phyloP scores from a whole-genome alignment of 495 filamentous ascomycete genomes.

The Hyaloscypha finlandica region DNA sequence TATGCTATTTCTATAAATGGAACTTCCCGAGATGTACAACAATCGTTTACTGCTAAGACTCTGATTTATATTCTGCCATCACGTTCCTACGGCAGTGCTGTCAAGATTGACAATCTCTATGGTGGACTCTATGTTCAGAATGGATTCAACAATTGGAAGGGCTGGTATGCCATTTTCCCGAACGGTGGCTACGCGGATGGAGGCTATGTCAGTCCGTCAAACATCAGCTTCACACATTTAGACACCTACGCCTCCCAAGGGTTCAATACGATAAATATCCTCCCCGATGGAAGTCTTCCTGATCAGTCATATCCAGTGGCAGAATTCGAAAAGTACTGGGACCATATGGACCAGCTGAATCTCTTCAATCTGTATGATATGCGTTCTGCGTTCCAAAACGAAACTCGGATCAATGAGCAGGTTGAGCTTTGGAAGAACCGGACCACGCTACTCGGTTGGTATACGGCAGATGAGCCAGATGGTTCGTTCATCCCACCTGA shows the following conservation, averaged over 20 bases:
- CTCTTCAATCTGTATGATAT: slow-evolving; percentile 69
- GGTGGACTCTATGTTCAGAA: slow-evolving; percentile 52
- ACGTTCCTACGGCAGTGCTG: slow-evolving; percentile 58
- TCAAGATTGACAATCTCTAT: slow-evolving; percentile 62
- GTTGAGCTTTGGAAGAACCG: slow-evolving; percentile 52
- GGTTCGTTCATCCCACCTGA: slow-evolving; percentile 26
- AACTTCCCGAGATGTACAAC: slow-evolving; percentile 24
- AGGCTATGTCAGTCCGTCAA: slow-evolving; percentile 48
- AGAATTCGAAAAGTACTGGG: slow-evolving; percentile 50
- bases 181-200: slow-evolving; percentile 67
- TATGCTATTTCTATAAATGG: slow-evolving; percentile 47
- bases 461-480: slow-evolving; percentile 71
- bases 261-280: slow-evolving; percentile 56
- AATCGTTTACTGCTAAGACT: slow-evolving; percentile 44
- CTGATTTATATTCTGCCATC: slow-evolving; percentile 56
- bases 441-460: slow-evolving; percentile 63
- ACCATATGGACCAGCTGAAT: slow-evolving; percentile 55
- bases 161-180: slow-evolving; percentile 56
- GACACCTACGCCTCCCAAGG: slow-evolving; percentile 42
- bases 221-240: slow-evolving; percentile 43
- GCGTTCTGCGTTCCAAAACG: slow-evolving; percentile 61
- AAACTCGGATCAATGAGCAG: slow-evolving; percentile 51
- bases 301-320: slow-evolving; percentile 42
- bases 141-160: slow-evolving; percentile 26
- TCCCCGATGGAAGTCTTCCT: slow-evolving; percentile 44